Conservation (phyloP, 179 eudicot species). For the Pouteria campechiana region DNA sequence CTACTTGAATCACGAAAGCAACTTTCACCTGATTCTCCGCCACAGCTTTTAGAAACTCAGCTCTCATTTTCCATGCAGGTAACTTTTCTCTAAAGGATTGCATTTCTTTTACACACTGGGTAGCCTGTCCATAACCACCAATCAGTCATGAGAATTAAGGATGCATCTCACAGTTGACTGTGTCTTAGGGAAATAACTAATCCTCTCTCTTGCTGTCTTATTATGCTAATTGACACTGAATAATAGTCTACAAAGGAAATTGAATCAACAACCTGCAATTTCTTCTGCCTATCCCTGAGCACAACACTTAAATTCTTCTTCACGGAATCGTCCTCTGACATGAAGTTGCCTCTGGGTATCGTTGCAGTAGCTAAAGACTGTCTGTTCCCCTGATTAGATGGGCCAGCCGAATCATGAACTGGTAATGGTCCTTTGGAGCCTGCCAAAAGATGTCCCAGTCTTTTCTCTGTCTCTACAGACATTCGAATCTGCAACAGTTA, state of each 20-base stretch:
- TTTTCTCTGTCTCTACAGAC: conserved; percentile 75
- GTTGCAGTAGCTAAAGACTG: conserved; percentile 12
- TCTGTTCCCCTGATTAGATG: conserved; percentile 34
- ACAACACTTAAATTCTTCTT: conserved; percentile 49
- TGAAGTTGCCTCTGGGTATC: conserved; percentile 9
- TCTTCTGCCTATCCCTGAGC: conserved; percentile 74
- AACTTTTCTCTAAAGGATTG: conserved; percentile 71
- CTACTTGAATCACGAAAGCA: neutral
- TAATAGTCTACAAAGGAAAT: too few species aligned
- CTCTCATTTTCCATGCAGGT: conserved; percentile 70
- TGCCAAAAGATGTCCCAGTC: conserved; percentile 66
- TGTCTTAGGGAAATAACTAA: too few species aligned
- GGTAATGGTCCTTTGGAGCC: conserved; percentile 31
- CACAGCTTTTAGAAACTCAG: conserved; percentile 81
- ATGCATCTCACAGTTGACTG: too few species aligned
- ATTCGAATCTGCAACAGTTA: conserved; percentile 72
- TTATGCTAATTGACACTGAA: too few species aligned
- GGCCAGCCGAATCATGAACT: conserved; percentile 16
- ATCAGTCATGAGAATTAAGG: neutral
- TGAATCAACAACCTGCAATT: conserved; percentile 73
- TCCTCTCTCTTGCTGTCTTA: too few species aligned
- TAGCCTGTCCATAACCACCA: conserved; percentile 31
- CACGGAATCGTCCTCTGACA: conserved; percentile 20
- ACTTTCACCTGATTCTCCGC: conserved; percentile 60
- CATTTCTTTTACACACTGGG: conserved; percentile 57